Conservation (phyloP, 73 alveolate species). For the Paramecium sonneborni region DNA sequence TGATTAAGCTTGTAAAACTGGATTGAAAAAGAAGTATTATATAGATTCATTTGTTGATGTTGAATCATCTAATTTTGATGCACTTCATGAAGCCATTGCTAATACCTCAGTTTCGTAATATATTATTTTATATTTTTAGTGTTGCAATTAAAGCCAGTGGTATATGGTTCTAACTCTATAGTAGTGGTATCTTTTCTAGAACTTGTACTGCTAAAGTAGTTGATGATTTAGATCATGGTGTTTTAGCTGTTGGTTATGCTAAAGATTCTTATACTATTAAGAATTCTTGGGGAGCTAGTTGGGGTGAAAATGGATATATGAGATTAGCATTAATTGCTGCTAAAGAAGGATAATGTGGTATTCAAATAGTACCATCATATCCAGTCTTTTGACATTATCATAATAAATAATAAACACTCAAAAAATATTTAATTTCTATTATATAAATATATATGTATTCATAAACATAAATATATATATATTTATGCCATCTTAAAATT, state of each 20-base stretch:
- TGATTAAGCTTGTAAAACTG: slow-evolving; percentile 65
- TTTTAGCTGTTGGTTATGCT: slow-evolving; percentile 81
- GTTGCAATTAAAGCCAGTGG: too few relatives aligned
- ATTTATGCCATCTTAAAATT: slow-evolving; percentile 19
- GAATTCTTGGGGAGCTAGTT: slow-evolving; percentile 73
- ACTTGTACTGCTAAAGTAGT: too few relatives aligned
- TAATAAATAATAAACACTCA: neutral
- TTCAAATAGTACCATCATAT: slow-evolving; percentile 61
- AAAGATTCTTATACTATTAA: slow-evolving; percentile 58
- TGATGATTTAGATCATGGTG: slow-evolving; percentile 75
- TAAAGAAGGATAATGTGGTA: slow-evolving; percentile 68
- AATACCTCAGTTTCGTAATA: slow-evolving; percentile 72
- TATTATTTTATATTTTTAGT: neutral
- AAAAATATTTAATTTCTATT: neutral
- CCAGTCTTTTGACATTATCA: slow-evolving; percentile 58
- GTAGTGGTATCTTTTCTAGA: slow-evolving; percentile 74
- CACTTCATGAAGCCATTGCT: slow-evolving; percentile 68
- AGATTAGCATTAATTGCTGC: slow-evolving; percentile 60
- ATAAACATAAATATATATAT: neutral
- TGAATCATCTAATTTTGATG: slow-evolving; percentile 28
- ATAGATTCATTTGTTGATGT: too few relatives aligned
- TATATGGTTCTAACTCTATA: slow-evolving; percentile 77
- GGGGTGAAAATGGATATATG: slow-evolving; percentile 75
- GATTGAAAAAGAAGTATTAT: too few relatives aligned
- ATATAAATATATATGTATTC: too few relatives aligned